Evolutionary conservation across 345 rosid genomes (phyloP), one percentile per base, ranked within the genome.

Genomic region (Euphorbia pulcherrima): DNA sequence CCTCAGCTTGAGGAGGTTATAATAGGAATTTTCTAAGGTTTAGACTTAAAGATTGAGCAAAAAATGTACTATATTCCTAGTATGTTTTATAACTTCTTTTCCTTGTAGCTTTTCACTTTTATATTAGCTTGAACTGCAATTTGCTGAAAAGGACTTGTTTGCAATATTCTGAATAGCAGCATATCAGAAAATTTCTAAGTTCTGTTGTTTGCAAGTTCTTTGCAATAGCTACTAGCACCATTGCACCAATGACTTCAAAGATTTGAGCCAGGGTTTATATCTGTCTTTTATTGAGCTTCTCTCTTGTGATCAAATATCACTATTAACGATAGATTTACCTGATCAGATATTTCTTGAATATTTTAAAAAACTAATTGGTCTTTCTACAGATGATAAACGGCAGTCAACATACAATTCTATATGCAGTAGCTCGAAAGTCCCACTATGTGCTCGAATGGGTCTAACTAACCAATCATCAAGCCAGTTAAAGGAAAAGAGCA

Each of bases 351-450:
- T 28, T 51, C 6, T 55, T 33, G 62, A 5, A 41, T 55, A 26
- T 72, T 57, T 59, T 27, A 18, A 60, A 18, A 27, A 44, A 44
- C 47, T 60, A 10, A 58, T 48, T 13, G 64, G 64, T 70, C 59
- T 68, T 60, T 69, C 51, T 13, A 55, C 54, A 39, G 75, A 78
- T 83, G 97, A 78, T 51, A 75, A 48, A 62, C 75, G 65, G 64
- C 73, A 81, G 20, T 74, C 87, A 54, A 71, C 73, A 59, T 48
- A 72, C 70, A 82, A 50, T 67, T 85, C 89, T 44, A 74, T 85
- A 64, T 69, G 87, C 71, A 81, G 94, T 78, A 89, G 85, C 72
- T 84, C 94, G 17, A 89, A 83, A 73, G 74, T 77, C 24, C 83
- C 96, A 54, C 81, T 90, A 59, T 80, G 30, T 68, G 83, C 85